A percentile compares a stretch with the other conserved stretches of the same genome.
Evolutionary conservation across 75 land plant genomes (phyloP).

Genomic region (Picea glauca): DNA sequence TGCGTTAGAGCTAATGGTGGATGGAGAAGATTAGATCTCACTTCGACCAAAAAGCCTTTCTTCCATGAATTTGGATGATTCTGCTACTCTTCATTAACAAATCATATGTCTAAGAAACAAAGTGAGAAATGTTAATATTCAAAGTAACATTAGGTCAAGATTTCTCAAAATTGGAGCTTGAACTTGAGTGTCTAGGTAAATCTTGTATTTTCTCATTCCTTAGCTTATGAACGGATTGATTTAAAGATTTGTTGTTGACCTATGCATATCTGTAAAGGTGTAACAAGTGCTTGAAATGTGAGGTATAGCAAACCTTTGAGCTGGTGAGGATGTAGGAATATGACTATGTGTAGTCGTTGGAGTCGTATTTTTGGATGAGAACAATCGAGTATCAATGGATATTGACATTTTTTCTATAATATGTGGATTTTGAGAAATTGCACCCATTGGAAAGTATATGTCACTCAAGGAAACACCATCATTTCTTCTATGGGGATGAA

Average conservation of each 20-base stretch:
- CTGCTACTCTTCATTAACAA: slow-evolving; percentile 27
- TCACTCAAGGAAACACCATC: too few relatives aligned
- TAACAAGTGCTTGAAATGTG: slow-evolving; percentile 12
- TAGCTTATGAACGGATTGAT: slow-evolving; percentile 7
- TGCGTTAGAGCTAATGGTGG: neutral
- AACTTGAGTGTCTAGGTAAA: slow-evolving; percentile 7
- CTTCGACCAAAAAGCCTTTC: slow-evolving; percentile 12
- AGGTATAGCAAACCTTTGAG: slow-evolving; percentile 8
- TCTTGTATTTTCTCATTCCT: slow-evolving; percentile 17
- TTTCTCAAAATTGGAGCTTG: too few relatives aligned
- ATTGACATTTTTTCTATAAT: neutral
- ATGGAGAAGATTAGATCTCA: neutral
- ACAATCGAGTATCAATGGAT: neutral
- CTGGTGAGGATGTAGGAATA: neutral
- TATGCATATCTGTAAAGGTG: slow-evolving; percentile 28
- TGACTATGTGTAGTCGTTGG: neutral
- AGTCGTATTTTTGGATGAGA: neutral
- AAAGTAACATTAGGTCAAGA: too few relatives aligned
- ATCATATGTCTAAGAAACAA: too few relatives aligned
- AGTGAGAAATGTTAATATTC: too few relatives aligned
- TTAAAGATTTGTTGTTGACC: neutral
- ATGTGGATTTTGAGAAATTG: neutral
- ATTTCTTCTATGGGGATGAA: too few relatives aligned
- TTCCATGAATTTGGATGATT: slow-evolving; percentile 4
- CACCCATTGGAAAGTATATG: too few relatives aligned